phyloP scores from a whole-genome alignment of 129 eudicot genomes.

The Heracleum sosnowskyi region DNA sequence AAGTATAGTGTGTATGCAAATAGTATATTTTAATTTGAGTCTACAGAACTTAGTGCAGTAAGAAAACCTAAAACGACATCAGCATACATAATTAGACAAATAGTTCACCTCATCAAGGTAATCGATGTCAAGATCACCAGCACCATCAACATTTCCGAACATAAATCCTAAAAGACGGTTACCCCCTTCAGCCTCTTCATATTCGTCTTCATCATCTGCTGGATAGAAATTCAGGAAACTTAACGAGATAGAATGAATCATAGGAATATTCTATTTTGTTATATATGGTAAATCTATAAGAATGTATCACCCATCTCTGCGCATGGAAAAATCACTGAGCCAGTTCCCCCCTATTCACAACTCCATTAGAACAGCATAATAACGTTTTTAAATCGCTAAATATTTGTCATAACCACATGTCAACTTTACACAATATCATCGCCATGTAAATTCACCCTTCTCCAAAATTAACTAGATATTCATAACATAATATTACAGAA shows the following conservation, averaged over 20 bases:
- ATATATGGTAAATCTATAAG: neutral
- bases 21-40: neutral
- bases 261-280: neutral
- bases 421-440: neutral
- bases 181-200: slow-evolving; percentile 80
- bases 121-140: slow-evolving; percentile 97
- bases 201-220: slow-evolving; percentile 89
- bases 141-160: slow-evolving; percentile 89
- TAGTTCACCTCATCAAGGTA: slow-evolving; percentile 88
- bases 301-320: neutral
- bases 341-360: neutral
- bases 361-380: neutral
- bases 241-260: slow-evolving; percentile 1
- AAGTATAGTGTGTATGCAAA: neutral
- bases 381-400: neutral
- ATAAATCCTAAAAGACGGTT: slow-evolving; percentile 82
- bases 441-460: neutral
- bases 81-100: neutral
- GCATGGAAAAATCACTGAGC: neutral
- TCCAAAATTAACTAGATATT: neutral
- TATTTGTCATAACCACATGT: neutral
- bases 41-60: neutral
- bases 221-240: slow-evolving; percentile 20
- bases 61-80: neutral
- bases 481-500: neutral